A percentile compares a stretch with the other conserved stretches of the same genome.
These are phyloP conservation scores for Leccinum imitatum DNA, from an alignment of 768 basidiomycete genomes.

Conservation along the genomic window DNA sequence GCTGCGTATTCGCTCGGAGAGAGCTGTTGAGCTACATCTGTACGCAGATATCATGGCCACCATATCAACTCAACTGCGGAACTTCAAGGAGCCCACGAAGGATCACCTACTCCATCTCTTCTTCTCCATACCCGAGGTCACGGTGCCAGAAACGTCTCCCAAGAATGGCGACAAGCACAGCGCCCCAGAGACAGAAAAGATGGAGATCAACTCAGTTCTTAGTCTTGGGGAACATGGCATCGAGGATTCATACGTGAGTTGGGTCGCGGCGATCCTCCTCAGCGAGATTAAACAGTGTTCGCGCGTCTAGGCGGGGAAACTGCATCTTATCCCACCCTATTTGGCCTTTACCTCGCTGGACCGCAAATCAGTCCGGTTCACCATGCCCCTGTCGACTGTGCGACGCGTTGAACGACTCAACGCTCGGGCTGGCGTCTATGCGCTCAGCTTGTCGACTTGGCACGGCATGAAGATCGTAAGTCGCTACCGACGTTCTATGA, in stretches of 20 bases:
- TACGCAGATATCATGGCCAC: conserved; percentile 55
- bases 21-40: conserved; percentile 5
- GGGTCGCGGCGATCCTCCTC: background rate
- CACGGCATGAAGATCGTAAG: conserved; percentile 89
- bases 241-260: conserved; percentile 90
- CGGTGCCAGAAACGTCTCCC: conserved; percentile 13
- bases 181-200: conserved; percentile 52
- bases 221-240: conserved; percentile 75
- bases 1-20: background rate
- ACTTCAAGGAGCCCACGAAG: conserved; percentile 90
- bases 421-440: conserved; percentile 91
- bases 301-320: conserved; percentile 73
- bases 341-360: conserved; percentile 89
- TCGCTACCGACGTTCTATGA: conserved; percentile 3
- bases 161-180: conserved; percentile 26
- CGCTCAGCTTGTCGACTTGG: conserved; percentile 92
- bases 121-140: conserved; percentile 72
- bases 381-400: conserved; percentile 88
- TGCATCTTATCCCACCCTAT: conserved; percentile 87
- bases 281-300: background rate
- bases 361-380: conserved; percentile 88
- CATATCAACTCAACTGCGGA: conserved; percentile 83
- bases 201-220: conserved; percentile 89
- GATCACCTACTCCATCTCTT: conserved; percentile 82
- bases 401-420: conserved; percentile 93